Percentiles rank a stretch among this genome's conserved stretches.
Conservation (phyloP, 495 filamentous ascomycete species). For the Lichenothelia convexa region DNA sequence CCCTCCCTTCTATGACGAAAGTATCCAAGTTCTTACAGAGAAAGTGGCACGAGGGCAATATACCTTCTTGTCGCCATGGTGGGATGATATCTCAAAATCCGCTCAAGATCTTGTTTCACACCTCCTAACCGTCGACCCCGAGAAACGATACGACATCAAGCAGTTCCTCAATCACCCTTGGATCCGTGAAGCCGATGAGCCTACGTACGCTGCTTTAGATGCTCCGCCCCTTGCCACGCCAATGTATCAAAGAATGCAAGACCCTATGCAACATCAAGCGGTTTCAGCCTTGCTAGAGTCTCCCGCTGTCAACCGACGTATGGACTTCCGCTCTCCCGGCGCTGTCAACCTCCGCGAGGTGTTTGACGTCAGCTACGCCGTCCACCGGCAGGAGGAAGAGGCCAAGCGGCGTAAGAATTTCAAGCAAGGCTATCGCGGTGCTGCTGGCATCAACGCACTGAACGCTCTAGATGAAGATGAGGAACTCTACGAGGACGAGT, state of each 20-base stretch:
- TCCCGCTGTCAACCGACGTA: slow-evolving; percentile 40
- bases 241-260: slow-evolving; percentile 32
- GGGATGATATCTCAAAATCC: slow-evolving; percentile 94
- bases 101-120: slow-evolving; percentile 90
- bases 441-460: slow-evolving; percentile 32
- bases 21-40: slow-evolving; percentile 89
- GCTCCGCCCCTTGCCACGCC: slow-evolving; percentile 64
- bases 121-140: slow-evolving; percentile 79
- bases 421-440: slow-evolving; percentile 50
- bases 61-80: slow-evolving; percentile 96
- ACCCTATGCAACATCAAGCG: slow-evolving; percentile 16
- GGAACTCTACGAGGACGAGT: slow-evolving; percentile 43
- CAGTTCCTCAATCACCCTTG: slow-evolving; percentile 86
- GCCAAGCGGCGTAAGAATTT: slow-evolving; percentile 68
- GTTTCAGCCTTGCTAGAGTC: slow-evolving; percentile 30
- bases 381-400: slow-evolving; percentile 93
- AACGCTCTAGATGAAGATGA: slow-evolving; percentile 50
- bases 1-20: slow-evolving; percentile 97
- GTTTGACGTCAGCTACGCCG: slow-evolving; percentile 92
- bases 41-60: slow-evolving; percentile 95
- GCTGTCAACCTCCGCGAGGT: slow-evolving; percentile 91
- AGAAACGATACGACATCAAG: slow-evolving; percentile 73
- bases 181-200: slow-evolving; percentile 64
- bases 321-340: slow-evolving; percentile 92
- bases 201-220: slow-evolving; percentile 51